Percentiles rank a stretch among this genome's conserved stretches.
These are phyloP conservation scores for Pythium dissimile DNA, from an alignment of 352 stramenopile species.

Conservation along the genomic window DNA sequence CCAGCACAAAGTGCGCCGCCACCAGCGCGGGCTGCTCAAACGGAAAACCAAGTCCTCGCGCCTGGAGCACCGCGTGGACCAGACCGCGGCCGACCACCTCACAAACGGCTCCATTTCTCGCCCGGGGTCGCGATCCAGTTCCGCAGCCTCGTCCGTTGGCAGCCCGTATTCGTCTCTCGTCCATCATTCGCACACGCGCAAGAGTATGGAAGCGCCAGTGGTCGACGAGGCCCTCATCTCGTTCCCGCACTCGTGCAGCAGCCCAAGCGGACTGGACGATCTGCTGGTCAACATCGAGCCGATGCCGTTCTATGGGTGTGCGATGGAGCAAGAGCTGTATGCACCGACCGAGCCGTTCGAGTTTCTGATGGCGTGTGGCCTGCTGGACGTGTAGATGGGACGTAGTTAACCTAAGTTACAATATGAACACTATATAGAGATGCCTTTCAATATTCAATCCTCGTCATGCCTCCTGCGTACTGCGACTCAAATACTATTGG, in stretches of 20 bases:
- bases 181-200: too few species aligned
- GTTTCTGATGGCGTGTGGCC: too few species aligned
- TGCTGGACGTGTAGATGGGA: too few species aligned
- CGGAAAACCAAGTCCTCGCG: slow-evolving; percentile 40
- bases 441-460: too few species aligned
- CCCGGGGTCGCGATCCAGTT: background rate
- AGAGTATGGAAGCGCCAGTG: background rate
- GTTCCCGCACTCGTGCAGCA: background rate
- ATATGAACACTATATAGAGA: too few species aligned
- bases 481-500: too few species aligned
- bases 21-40: slow-evolving; percentile 28
- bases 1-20: slow-evolving; percentile 75
- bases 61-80: slow-evolving; percentile 13
- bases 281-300: background rate
- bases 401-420: too few species aligned
- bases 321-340: too few species aligned
- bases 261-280: background rate
- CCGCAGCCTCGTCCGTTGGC: too few species aligned
- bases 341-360: too few species aligned
- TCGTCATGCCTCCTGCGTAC: too few species aligned
- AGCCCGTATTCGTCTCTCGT: background rate
- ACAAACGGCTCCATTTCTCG: background rate
- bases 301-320: background rate
- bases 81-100: slow-evolving; percentile 9
- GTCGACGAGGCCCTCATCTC: background rate